These are phyloP conservation scores for Penicillium canescens DNA, from an alignment of 495 filamentous ascomycete genomes.

Conservation along the genomic window DNA sequence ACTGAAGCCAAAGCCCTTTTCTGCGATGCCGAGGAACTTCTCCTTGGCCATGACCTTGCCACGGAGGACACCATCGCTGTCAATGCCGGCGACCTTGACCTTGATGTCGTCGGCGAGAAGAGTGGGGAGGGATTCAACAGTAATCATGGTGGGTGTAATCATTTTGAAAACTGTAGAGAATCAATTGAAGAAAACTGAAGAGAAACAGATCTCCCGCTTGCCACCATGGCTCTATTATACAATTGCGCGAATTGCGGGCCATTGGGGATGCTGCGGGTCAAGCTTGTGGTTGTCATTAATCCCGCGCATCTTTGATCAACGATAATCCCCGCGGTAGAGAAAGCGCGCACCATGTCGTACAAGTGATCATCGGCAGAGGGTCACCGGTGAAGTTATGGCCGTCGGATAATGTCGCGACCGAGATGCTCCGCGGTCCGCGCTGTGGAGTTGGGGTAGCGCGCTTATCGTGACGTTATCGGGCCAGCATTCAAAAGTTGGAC, in stretches of 20 bases:
- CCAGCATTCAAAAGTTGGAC: not conserved
- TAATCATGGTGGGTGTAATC: slow-evolving; percentile 18
- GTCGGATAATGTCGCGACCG: slow-evolving; percentile 1
- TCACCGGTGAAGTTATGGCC: not conserved
- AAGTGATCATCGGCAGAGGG: not conserved
- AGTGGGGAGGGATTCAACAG: slow-evolving; percentile 40
- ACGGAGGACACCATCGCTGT: slow-evolving; percentile 83
- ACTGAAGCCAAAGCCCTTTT: slow-evolving; percentile 87
- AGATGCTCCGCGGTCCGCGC: slow-evolving; percentile 25
- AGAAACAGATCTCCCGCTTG: not conserved
- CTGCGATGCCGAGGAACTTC: slow-evolving; percentile 82
- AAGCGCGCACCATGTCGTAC: not conserved
- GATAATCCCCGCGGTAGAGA: slow-evolving; percentile 2
- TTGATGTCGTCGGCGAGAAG: slow-evolving; percentile 71
- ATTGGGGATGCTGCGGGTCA: not conserved
- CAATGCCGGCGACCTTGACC: slow-evolving; percentile 84
- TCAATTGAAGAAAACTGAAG: slow-evolving; percentile 1
- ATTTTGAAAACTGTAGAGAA: not conserved
- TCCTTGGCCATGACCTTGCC: slow-evolving; percentile 92
- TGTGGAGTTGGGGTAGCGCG: slow-evolving; percentile 23
- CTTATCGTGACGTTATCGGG: slow-evolving; percentile 9
- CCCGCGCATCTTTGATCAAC: not conserved
- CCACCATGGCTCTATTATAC: slow-evolving; percentile 4
- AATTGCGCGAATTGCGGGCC: slow-evolving; percentile 1
- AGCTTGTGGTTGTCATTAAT: slow-evolving; percentile 4